Percentiles rank a stretch among this genome's conserved stretches.
These are phyloP conservation scores for Smittium culicis DNA, from an alignment of 371 early-diverging fungal species.

Conservation along the genomic window DNA sequence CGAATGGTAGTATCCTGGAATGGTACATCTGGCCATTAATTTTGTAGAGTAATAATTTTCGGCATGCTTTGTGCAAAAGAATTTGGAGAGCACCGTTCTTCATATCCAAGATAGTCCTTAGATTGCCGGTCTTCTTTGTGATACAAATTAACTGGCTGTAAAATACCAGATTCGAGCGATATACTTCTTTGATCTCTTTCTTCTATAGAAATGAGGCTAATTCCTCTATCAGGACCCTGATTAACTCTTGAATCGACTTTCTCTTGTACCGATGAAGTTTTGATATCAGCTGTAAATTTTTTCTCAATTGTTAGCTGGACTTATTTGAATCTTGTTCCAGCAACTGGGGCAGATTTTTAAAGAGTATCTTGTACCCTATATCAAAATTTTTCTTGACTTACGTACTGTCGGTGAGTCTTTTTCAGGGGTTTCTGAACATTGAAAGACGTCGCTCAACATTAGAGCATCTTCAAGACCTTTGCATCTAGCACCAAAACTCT, in stretches of 20 bases:
- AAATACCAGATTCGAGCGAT: background rate
- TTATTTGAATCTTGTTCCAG: too few relatives aligned
- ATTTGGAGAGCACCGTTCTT: conserved; percentile 21
- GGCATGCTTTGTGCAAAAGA: background rate
- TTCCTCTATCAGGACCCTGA: background rate
- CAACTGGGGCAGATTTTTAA: too few relatives aligned
- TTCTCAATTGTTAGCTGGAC: too few relatives aligned
- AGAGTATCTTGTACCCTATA: too few relatives aligned
- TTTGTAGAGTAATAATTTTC: background rate
- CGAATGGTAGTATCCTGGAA: background rate
- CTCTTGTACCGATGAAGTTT: background rate
- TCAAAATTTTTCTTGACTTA: too few relatives aligned
- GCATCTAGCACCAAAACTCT: too few relatives aligned
- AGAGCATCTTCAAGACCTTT: too few relatives aligned
- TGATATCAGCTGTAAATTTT: too few relatives aligned
- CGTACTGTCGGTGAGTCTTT: too few relatives aligned
- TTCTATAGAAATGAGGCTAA: conserved; percentile 1
- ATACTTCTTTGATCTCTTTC: conserved; percentile 5
- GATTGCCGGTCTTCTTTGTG: conserved; percentile 10
- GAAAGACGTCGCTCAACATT: too few relatives aligned
- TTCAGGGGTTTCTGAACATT: too few relatives aligned
- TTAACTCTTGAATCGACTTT: background rate
- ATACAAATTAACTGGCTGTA: conserved; percentile 5
- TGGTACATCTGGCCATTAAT: background rate
- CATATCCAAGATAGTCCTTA: conserved; percentile 22